These are phyloP conservation scores for Apiotrichum sp. DNA, from an alignment of 1,284 basidiomycete genomes.

Conservation along the genomic window DNA sequence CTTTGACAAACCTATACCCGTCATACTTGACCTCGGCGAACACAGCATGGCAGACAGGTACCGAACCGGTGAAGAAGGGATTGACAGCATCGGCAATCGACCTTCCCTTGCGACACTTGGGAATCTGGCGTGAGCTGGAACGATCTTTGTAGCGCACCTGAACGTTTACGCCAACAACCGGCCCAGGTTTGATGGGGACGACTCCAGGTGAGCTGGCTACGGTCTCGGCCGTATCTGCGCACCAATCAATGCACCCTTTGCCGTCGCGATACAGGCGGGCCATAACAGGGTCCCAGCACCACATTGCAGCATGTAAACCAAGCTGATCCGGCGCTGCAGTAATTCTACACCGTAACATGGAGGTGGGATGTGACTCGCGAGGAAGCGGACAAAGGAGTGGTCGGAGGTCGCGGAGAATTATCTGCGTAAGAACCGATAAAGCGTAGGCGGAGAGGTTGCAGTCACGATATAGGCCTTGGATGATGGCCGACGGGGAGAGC, in stretches of 20 bases:
- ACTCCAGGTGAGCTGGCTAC: constrained; percentile 8
- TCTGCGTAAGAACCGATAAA: constrained; percentile 64
- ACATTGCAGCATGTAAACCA: constrained; percentile 60
- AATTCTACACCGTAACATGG: constrained; percentile 30
- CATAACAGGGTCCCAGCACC: constrained; percentile 64
- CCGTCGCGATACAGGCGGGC: constrained; percentile 54
- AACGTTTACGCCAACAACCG: constrained; percentile 53
- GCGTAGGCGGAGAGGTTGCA: constrained; percentile 54
- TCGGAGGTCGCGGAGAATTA: constrained; percentile 74
- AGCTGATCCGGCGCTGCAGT: constrained; percentile 51
- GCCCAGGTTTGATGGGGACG: constrained; percentile 23
- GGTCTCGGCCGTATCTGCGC: constrained; percentile 53
- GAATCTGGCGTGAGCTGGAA: constrained; percentile 53
- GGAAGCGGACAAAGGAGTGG: constrained; percentile 66
- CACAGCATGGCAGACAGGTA: constrained; percentile 42
- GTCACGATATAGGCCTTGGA: constrained; percentile 20
- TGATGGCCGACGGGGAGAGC: constrained; percentile 10
- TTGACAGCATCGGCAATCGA: constrained; percentile 56
- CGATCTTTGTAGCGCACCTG: constrained; percentile 53
- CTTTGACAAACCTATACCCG: constrained; percentile 59
- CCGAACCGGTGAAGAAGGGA: constrained; percentile 42
- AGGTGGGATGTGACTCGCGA: constrained; percentile 28
- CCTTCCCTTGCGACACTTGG: constrained; percentile 68
- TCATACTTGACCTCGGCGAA: constrained; percentile 89
- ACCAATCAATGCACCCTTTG: constrained; percentile 57